Base-by-base conservation (phyloP, 306 rosid species). In the Acmispon strigosus region DNA sequence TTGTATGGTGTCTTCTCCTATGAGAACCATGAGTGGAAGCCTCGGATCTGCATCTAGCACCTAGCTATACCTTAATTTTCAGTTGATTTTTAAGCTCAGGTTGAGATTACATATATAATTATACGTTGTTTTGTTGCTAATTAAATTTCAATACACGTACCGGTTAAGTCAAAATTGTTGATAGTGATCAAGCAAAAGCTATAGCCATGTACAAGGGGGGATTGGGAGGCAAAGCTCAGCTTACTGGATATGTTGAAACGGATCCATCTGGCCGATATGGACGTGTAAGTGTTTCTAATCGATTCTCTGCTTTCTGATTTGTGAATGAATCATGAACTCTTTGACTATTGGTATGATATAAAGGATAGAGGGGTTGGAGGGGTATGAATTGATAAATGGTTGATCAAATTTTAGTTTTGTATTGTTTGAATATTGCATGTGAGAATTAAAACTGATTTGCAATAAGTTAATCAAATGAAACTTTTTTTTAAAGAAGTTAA, bases 211-310 rank as follows among this genome's bases (percentile, higher is more conserved):
- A 55, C 78, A 87, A 78, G 71, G 78, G 74, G 20, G 66, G 93
- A 75, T 13, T 69, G 37, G 82, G 73, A 57, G 78, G 85, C 67
- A 79, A 67, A 72, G 73, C 83, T 55, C 88, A 70, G 11, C 68
- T 69, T 10, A 70, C 62, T 67, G 85, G 80, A 57, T 92, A 86
- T 74, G 92, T 83, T 72, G 98, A 92, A 78, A 90, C 90, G 32
- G 96, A 92, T 20, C 96, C 98, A 37, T 83, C 98, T 8, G 91
- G 88, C 67, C 85, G 98, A 66, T 92, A 92, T 78, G 96, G 98
- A 66, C 88, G 98, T 19, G 98, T 90, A 86, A 85, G 90, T 79
- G 9, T 62, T 62, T 80, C 59, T 49, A 12, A 14, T 47, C 66
- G 17, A 72, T 73, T 67, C 20, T 69, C 10, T 6, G 62, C 5